Evolutionary conservation across 2,329 filamentous ascomycete genomes (phyloP), one percentile per base, ranked within the genome.

Genomic region (Knufia petricola): DNA sequence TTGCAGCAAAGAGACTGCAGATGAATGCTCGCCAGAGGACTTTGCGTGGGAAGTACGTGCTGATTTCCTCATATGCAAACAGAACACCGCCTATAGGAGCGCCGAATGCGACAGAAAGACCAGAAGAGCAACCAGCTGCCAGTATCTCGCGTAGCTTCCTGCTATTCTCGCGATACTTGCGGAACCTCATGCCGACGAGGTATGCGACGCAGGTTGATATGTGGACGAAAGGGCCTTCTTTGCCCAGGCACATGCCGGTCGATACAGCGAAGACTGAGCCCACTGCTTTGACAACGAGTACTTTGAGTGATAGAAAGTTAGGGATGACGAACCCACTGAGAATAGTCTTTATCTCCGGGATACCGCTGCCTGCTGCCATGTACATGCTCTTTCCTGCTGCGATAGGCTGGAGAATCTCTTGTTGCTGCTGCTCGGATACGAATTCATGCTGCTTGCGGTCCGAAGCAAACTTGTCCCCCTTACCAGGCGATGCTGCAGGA

Each of bases 381-480:
- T 77, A 79, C 67, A 79, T 77, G 3, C 61, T 65, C 59, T 79
- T 79, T 0, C 69, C 72, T 20, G 87, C 88, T 1, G 77, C 88
- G 1, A 95, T 73, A 57, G 95, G 94, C 66, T 95, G 89, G 63
- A 95, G 89, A 13, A 95, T 71, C 0, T 89, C 95, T 28, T 36
- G 3, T 34, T 46, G n/a, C 19, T 32, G 26, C 24, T 46, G 42
- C 26, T 32, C 31, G 13, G 34, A 37, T n/a, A n/a, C 24, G 45
- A n/a, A 15, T 9, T 6, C 15, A 12, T 15, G 6, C 24, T 42
- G 21, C 21, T 32, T 30, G 9, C 28, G 17, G 4, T 43, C 28
- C 15, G n/a, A 9, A 24, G 58, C 44, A 41, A 42, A 42, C 24
- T 63, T 63, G 50, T 66, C 63, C 6, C 58, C 60, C 1, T 59